These are phyloP conservation scores for barrel medic (Medicago truncatula) DNA, from an alignment of 306 rosid species.

Conservation along the genomic window DNA sequence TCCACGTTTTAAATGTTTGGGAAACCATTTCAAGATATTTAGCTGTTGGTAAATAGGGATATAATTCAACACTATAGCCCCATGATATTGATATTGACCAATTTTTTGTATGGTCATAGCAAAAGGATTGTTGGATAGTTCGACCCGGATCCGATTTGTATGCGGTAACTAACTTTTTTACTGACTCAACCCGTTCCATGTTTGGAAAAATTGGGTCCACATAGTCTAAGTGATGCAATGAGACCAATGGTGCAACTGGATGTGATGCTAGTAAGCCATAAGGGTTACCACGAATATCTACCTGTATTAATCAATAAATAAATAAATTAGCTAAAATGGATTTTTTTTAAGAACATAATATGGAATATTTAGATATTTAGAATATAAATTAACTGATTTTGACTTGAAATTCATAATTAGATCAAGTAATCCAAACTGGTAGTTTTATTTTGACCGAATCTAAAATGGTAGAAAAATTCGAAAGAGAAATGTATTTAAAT, in stretches of 20 bases:
- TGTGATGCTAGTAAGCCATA: constrained; percentile 77
- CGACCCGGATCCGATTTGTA: constrained; percentile 67
- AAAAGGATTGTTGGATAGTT: constrained; percentile 55
- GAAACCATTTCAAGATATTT: constrained; percentile 55
- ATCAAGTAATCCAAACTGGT: neutral
- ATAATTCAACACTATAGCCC: constrained; percentile 73
- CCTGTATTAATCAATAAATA: constrained; percentile 35
- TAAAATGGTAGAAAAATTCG: neutral
- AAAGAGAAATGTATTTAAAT: neutral
- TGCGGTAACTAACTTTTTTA: constrained; percentile 22
- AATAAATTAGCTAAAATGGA: neutral
- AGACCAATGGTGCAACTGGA: constrained; percentile 73
- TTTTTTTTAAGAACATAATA: no score
- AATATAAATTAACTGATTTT: neutral
- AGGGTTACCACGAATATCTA: constrained; percentile 67
- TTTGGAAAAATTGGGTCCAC: constrained; percentile 62
- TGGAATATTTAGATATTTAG: no score
- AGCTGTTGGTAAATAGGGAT: constrained; percentile 51
- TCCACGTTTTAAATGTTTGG: constrained; percentile 63
- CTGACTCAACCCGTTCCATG: constrained; percentile 40
- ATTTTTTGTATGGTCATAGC: constrained; percentile 62
- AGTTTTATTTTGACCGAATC: neutral
- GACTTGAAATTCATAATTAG: neutral
- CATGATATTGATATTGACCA: constrained; percentile 79
- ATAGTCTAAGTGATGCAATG: constrained; percentile 77